Percentiles rank a stretch among this genome's conserved stretches.
Evolutionary conservation across 1,284 basidiomycete genomes (phyloP).

Genomic region (Agroathelia rolfsii): DNA sequence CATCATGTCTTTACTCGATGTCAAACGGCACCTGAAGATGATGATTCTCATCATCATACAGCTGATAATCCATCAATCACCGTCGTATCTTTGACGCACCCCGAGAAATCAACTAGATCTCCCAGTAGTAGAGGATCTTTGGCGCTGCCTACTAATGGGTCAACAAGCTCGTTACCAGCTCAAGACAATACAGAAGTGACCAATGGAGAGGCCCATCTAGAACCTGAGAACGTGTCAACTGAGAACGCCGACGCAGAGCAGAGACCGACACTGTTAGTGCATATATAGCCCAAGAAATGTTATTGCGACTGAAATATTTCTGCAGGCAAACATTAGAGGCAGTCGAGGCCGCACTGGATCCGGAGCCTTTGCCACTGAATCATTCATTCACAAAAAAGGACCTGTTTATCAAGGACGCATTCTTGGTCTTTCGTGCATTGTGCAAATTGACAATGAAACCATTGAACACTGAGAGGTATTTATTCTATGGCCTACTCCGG

Average conservation of each 20-base stretch:
- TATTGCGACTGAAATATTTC: no score
- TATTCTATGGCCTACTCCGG: conserved; percentile 2
- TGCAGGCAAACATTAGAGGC: no score
- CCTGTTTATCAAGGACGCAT: conserved; percentile 91
- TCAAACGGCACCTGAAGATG: conserved; percentile 21
- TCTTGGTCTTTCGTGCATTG: conserved; percentile 89
- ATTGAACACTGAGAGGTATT: conserved; percentile 82
- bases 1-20: conserved; percentile 88
- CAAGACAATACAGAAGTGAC: conserved; percentile 5
- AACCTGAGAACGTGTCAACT: neutral
- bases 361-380: conserved; percentile 17
- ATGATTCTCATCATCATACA: conserved; percentile 16
- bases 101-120: neutral
- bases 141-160: neutral
- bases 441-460: conserved; percentile 99
- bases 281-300: no score
- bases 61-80: conserved; percentile 15
- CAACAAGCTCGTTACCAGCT: neutral
- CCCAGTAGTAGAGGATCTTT: neutral
- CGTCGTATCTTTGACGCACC: conserved; percentile 13
- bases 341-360: no score
- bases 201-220: neutral
- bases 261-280: conserved; percentile 11
- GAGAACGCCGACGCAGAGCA: conserved; percentile 6
- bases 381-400: conserved; percentile 58